phyloP scores from a whole-genome alignment of 2,329 filamentous ascomycete genomes.

The Aspergillus thermomutatus region DNA sequence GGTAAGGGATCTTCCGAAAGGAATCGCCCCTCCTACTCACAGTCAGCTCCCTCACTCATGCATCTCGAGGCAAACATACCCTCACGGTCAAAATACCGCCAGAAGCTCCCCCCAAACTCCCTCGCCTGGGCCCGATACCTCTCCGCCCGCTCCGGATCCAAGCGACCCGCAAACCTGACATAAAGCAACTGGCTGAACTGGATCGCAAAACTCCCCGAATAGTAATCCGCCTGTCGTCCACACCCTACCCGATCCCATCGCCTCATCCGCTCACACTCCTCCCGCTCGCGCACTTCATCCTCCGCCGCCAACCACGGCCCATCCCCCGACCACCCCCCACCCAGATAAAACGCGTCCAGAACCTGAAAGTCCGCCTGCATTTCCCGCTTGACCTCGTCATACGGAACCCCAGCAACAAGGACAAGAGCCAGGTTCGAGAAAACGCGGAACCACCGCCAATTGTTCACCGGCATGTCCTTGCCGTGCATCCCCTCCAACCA shows the following conservation, averaged over 20 bases:
- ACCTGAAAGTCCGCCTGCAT: constrained; percentile 10
- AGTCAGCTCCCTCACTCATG: too few relatives aligned
- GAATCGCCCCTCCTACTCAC: constrained; percentile 5
- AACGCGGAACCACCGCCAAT: constrained; percentile 19
- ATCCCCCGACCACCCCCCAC: constrained; percentile 14
- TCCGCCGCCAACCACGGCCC: constrained; percentile 7
- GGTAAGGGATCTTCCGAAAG: constrained; percentile 6
- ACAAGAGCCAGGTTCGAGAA: constrained; percentile 14
- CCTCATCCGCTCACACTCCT: background rate
- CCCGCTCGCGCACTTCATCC: background rate
- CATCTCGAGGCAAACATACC: too few relatives aligned
- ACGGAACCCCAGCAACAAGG: constrained; percentile 2
- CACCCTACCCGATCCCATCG: background rate
- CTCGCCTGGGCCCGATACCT: constrained; percentile 10
- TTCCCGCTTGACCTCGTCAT: background rate
- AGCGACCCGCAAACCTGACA: constrained; percentile 5
- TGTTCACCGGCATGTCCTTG: constrained; percentile 14
- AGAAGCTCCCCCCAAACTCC: constrained; percentile 11
- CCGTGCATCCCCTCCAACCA: constrained; percentile 12
- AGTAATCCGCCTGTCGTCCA: constrained; percentile 15
- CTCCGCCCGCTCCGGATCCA: constrained; percentile 3
- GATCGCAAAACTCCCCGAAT: constrained; percentile 18
- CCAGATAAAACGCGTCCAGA: constrained; percentile 14
- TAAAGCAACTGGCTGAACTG: constrained; percentile 18
- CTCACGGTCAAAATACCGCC: constrained; percentile 12